Conservation (phyloP, 75 land plant genomes). For the Isoetes taiwanensis region DNA sequence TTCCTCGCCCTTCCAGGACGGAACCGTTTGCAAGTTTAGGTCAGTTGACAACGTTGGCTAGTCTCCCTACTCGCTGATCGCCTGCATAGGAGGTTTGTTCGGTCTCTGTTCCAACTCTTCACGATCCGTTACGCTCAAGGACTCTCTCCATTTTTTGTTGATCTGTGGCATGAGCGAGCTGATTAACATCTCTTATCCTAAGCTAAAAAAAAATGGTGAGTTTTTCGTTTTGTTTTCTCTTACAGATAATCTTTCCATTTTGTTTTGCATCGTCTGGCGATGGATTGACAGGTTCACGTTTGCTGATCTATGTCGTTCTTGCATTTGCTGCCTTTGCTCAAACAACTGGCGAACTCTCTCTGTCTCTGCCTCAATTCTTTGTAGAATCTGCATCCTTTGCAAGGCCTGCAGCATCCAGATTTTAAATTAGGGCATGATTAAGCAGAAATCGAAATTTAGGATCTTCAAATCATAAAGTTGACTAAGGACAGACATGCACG, state of each 20-base stretch:
- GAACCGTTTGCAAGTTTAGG: too few species aligned
- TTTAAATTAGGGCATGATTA: not conserved
- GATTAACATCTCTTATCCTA: not conserved
- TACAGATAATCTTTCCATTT: conserved; percentile 11
- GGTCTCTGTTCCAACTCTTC: conserved; percentile 2
- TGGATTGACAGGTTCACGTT: conserved; percentile 18
- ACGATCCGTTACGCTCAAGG: conserved; percentile 4
- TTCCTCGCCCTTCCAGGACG: too few species aligned
- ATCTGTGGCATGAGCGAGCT: not conserved
- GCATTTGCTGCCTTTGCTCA: conserved; percentile 1
- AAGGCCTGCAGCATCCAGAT: too few species aligned
- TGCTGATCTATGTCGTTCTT: conserved; percentile 10
- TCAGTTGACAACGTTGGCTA: too few species aligned
- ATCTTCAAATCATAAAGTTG: not conserved
- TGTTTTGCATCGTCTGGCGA: conserved; percentile 15
- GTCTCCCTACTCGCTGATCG: too few species aligned
- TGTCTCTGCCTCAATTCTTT: conserved; percentile 12
- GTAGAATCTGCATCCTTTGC: conserved; percentile 10
- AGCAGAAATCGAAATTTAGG: not conserved
- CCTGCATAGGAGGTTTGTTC: too few species aligned
- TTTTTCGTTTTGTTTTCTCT: not conserved
- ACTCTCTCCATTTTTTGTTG: conserved; percentile 13
- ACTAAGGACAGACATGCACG: not conserved
- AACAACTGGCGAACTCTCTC: conserved; percentile 10
- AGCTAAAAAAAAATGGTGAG: not conserved